Evolutionary conservation across 2,329 filamentous ascomycete genomes (phyloP), one percentile per base, ranked within the genome.

Genomic region (Delphinella strobiligena): DNA sequence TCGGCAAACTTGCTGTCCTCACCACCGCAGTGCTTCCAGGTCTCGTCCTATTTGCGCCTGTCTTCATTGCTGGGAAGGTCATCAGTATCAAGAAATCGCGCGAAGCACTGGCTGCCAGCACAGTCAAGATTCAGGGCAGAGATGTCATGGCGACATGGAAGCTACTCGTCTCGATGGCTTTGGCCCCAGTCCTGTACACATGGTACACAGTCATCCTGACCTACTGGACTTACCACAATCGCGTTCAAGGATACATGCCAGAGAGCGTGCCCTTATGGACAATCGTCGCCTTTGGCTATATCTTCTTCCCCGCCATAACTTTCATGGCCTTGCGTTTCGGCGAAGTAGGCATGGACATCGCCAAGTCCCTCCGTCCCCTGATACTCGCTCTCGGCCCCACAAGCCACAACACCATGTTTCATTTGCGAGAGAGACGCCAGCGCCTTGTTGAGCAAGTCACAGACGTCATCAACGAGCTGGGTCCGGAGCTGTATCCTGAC

Each of bases 341-440:
- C 34, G 91, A 98, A 63, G 81, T 93, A n/a, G 91, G 89, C 38
- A 95, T 98, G 87, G 91, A 98, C 56, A 95, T 98, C 41, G 68
- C 91, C 65, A 98, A 96, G 63, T 96, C 89, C 0, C 72, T 98
- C 12, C 77, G 86, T 8, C 91, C 91, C 4, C 74, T 98, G 8
- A 68, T 93, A 34, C 70, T 95, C 24, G 91, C 84, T 48, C 72
- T 96, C 53, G 82, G 82, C 51, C 91, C 91, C 1, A 78, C 78
- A 4, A 89, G 84, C 1, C 81, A 78, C 58, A 93, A 88, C 63
- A 85, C 82, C 42, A 75, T 98, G 36, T 75, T 84, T 46, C 81
- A 80, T 51, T 73, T 98, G 37, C 78, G 86, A 42, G 65, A 74
- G 48, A 71, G 75, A 45, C 78, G 91, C 38, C 79, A 75, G 18